Percentiles rank a stretch among this genome's conserved stretches.
phyloP scores from a whole-genome alignment of 306 rosid species.

The Sesbania bispinosa region DNA sequence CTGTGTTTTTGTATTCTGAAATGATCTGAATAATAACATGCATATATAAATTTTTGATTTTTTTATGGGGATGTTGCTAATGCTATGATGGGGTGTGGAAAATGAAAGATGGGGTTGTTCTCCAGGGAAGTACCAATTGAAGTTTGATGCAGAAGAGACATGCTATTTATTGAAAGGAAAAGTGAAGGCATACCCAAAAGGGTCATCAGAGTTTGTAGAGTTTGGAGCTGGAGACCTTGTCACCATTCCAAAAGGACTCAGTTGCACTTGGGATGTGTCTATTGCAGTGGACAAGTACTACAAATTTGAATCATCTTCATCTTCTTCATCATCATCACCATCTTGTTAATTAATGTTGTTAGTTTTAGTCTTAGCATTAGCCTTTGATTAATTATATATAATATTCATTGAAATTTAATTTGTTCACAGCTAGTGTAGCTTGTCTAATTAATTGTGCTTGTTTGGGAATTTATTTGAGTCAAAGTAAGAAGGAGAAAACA shows the following conservation, averaged over 20 bases:
- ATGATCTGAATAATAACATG: neutral
- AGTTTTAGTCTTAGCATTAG: neutral
- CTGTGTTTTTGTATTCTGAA: neutral
- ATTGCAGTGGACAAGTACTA: slow-evolving; percentile 90
- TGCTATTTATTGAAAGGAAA: slow-evolving; percentile 86
- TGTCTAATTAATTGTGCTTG: neutral
- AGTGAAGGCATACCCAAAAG: slow-evolving; percentile 86
- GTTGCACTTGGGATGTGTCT: slow-evolving; percentile 99
- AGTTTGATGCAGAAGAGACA: slow-evolving; percentile 92
- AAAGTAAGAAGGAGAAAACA: slow-evolving; percentile 42
- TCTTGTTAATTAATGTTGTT: neutral
- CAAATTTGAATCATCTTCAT: slow-evolving; percentile 71
- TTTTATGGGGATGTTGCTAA: too few relatives aligned
- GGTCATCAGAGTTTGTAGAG: slow-evolving; percentile 72
- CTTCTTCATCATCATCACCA: neutral
- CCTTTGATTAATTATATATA: neutral
- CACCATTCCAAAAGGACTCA: slow-evolving; percentile 77
- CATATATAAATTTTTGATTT: neutral
- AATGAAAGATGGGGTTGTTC: slow-evolving; percentile 91
- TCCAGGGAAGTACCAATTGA: slow-evolving; percentile 86
- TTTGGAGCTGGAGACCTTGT: slow-evolving; percentile 98
- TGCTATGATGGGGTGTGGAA: neutral
- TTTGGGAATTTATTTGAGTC: slow-evolving; percentile 33
- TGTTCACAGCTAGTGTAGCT: neutral
- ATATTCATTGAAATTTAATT: neutral